Conservation (phyloP, 208 protist species). For the Leishmania turanica region DNA sequence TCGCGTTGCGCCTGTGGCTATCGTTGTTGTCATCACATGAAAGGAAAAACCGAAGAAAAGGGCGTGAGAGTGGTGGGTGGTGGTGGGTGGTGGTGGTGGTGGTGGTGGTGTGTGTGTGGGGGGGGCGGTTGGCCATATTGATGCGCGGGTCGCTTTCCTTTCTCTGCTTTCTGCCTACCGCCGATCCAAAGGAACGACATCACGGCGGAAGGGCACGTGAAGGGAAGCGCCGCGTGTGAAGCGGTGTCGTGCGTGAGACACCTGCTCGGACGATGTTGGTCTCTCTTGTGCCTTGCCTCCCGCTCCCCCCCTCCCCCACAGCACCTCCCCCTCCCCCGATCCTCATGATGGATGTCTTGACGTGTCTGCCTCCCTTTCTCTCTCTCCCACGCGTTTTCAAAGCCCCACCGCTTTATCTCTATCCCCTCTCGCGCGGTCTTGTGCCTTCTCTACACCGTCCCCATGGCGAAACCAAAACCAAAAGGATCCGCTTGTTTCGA, state of each 20-base stretch:
- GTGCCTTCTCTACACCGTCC: too few species aligned
- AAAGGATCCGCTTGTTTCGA: background rate
- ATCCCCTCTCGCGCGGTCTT: background rate
- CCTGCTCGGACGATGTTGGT: background rate
- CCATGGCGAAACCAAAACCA: too few species aligned
- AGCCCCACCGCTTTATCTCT: background rate
- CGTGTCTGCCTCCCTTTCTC: background rate
- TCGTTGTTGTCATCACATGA: slow-evolving; percentile 1
- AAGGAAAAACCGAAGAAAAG: background rate
- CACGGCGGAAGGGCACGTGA: background rate
- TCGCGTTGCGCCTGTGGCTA: background rate
- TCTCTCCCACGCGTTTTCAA: background rate
- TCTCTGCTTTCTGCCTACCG: background rate
- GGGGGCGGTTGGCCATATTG: background rate
- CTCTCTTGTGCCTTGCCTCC: background rate
- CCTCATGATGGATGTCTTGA: background rate
- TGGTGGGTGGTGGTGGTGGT: too few species aligned
- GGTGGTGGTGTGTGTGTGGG: too few species aligned
- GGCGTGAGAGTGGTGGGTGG: background rate
- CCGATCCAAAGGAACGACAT: background rate
- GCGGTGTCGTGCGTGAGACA: background rate
- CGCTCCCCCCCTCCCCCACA: too few species aligned
- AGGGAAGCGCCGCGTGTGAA: background rate
- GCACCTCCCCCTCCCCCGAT: background rate
- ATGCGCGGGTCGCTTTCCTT: background rate